A percentile compares a stretch with the other conserved stretches of the same genome.
phyloP scores from a whole-genome alignment of 2,329 filamentous ascomycete genomes.

The Neurospora crassa region DNA sequence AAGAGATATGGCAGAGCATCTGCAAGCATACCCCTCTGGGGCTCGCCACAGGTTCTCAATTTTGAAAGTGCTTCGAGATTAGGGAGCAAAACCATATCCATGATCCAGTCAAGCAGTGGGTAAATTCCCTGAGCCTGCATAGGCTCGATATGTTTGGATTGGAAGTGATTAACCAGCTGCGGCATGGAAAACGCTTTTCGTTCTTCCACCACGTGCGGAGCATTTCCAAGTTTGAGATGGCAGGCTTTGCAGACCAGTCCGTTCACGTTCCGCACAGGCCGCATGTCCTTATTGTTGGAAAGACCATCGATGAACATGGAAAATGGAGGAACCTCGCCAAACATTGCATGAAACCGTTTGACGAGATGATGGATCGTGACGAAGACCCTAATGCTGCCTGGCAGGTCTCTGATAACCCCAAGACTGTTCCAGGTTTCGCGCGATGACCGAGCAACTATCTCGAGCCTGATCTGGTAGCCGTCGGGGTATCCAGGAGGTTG shows the following conservation, averaged over 20 bases:
- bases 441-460: constrained; percentile 44
- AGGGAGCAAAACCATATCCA: constrained; percentile 36
- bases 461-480: constrained; percentile 36
- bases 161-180: constrained; percentile 50
- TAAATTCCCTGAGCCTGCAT: constrained; percentile 14
- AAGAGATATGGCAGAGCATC: constrained; percentile 30
- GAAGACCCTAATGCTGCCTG: constrained; percentile 52
- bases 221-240: constrained; percentile 25
- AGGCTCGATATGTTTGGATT: constrained; percentile 30
- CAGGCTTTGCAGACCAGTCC: constrained; percentile 48
- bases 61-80: constrained; percentile 22
- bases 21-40: constrained; percentile 26
- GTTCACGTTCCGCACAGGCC: constrained; percentile 43
- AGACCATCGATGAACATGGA: constrained; percentile 50
- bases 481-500: constrained; percentile 26
- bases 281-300: constrained; percentile 47
- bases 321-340: constrained; percentile 46
- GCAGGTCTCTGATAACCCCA: constrained; percentile 49
- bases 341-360: constrained; percentile 46
- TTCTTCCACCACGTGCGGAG: constrained; percentile 20
- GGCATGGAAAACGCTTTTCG: constrained; percentile 43
- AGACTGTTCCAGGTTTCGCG: constrained; percentile 55
- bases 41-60: constrained; percentile 14
- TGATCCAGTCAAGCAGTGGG: constrained; percentile 32
- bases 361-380: constrained; percentile 55